Evolutionary conservation across 2,329 filamentous ascomycete genomes (phyloP), one percentile per base, ranked within the genome.

Genomic region (Neurospora sp.): DNA sequence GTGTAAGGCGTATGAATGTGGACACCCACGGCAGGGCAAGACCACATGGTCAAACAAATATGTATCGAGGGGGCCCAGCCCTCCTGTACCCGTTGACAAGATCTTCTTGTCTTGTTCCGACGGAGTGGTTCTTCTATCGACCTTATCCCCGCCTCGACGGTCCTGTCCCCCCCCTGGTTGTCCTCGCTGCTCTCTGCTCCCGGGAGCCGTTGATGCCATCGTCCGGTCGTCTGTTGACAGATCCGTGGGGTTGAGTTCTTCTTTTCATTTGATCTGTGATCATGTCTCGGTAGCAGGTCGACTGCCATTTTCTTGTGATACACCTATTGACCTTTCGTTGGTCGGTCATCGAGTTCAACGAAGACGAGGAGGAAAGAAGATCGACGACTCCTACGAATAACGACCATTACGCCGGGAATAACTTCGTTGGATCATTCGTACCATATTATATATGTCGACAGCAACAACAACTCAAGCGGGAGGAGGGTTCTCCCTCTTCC

Each of bases 401-500:
- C 52, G 52, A 36, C 23, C 38, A 67, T 46, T 33, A 67, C 23
- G 23, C 52, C 23, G 8, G 23, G 23, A 33, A 62, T 33, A 33
- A 10, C 52, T 8, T 36, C 28, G 52, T 62, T 62, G 28, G 12
- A 62, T 62, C 23, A 28, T 62, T 28, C 33, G 52, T 28, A 36
- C 12, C 52, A 36, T 33, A 62, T 33, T 62, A 10, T 15, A 36
- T 70, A 84, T 83, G 82, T 80, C 82, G 39, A 75, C 80, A 67
- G 75, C 77, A 67, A 75, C 75, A 65, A 69, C 74, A n/a, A 76
- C 78, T 69, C 80, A 79, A 69, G 77, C 81, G 28, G 84, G 82
- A 77, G 83, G 82, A 76, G 83, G 84, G 71, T 87, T 88, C 77
- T 88, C 86, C 71, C 82, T 88, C 71, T 88, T 88, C 74, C 86